Base-by-base conservation (phyloP, 2,329 filamentous ascomycete genomes). In the Albifimbria verrucaria region DNA sequence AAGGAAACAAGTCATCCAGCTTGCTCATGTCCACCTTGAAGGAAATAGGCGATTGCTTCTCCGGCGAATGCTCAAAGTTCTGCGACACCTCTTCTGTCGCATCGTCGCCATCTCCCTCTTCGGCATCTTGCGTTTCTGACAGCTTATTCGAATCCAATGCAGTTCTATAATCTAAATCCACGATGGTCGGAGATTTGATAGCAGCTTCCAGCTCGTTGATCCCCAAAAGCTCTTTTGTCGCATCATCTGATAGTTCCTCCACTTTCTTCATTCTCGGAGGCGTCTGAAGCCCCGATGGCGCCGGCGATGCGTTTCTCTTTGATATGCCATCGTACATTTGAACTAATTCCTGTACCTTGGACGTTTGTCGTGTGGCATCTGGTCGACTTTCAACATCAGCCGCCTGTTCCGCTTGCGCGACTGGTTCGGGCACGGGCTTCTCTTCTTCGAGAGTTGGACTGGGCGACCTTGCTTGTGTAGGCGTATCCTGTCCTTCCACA, bases 331-430 rank as follows among this genome's bases (percentile, higher is more conserved):
- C 78, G 48, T 73, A 80, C 67, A 77, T 73, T 21, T 72, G 72
- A 26, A 81, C 79, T 22, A 82, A 65, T 47, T 76, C 74, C 51
- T 78, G 76, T 2, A 82, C 77, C 55, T 77, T 81, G 7, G 75
- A 77, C 0, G 61, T 58, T 49, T 74, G 64, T 32, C 62, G 57
- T 3, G 52, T 53, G n/a, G 52, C 28, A 20, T 56, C 48, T 4
- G 53, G 45, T n/a, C 52, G 52, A 6, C 50, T 55, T 18, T 46
- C 49, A 3, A 48, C 48, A 10, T 52, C 56, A 9, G 61, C 48
- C 15, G 61, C 59, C n/a, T 54, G 59, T 17, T 45, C 50, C 7
- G 61, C 58, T 7, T 45, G 46, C 17, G 49, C 50, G 11, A 60
- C 59, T 3, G 57, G 56, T 3, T 17, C 12, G 12, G 32, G 12